Conservation (phyloP, 192 early-diverging fungal genomes). For the Gaertneriomyces sp. region DNA sequence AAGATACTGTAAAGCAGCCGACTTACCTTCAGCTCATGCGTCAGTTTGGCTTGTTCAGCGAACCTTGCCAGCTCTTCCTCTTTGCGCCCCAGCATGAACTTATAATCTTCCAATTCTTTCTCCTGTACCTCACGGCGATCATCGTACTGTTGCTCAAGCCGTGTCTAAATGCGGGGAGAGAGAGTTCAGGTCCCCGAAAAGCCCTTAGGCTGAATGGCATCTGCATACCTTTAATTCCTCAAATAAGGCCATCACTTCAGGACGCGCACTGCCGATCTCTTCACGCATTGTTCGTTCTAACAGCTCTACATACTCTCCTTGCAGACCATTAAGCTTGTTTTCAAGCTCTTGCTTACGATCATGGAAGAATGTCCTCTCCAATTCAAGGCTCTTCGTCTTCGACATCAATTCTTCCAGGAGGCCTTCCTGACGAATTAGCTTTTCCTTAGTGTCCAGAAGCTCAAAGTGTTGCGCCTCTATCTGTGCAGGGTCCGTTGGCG, state of each 20-base stretch:
- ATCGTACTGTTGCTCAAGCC: conserved; percentile 81
- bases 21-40: not conserved
- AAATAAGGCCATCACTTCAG: conserved; percentile 43
- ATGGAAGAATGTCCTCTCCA: conserved; percentile 55
- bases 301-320: conserved; percentile 80
- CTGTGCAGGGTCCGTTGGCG: conserved; percentile 56
- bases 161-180: conserved; percentile 34
- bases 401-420: conserved; percentile 50
- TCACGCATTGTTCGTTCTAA: conserved; percentile 74
- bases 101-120: conserved; percentile 70
- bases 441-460: conserved; percentile 62
- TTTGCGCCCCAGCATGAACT: conserved; percentile 64
- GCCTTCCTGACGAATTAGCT: conserved; percentile 60
- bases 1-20: not conserved
- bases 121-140: conserved; percentile 72
- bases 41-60: not conserved
- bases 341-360: conserved; percentile 67
- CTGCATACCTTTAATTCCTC: conserved; percentile 58
- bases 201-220: not conserved
- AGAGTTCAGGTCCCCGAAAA: not conserved
- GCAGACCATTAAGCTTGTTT: conserved; percentile 60
- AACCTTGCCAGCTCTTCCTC: conserved; percentile 34
- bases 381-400: conserved; percentile 33
- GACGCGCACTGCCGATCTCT: conserved; percentile 42
- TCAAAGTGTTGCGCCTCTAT: conserved; percentile 66